Conservation (phyloP, 2,329 filamentous ascomycete species). For the Penicillium sp. region DNA sequence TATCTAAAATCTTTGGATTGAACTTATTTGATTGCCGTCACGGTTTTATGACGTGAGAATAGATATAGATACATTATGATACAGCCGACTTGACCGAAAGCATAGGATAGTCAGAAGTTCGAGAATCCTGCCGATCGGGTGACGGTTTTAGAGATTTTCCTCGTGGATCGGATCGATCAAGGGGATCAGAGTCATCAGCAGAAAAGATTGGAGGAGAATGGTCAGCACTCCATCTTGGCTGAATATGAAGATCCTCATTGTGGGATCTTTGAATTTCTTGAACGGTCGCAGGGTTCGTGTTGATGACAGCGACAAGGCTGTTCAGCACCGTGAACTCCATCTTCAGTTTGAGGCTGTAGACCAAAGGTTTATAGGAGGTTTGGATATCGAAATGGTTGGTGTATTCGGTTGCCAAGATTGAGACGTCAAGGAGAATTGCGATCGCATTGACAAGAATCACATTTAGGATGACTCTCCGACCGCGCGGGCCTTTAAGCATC, state of each 20-base stretch:
- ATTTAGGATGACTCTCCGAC: constrained; percentile 14
- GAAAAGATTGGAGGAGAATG: neutral
- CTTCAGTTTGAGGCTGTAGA: constrained; percentile 41
- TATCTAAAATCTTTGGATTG: too few relatives aligned
- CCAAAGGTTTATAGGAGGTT: constrained; percentile 38
- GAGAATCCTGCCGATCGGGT: neutral
- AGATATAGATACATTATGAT: neutral
- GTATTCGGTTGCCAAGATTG: constrained; percentile 40
- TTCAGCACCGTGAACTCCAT: constrained; percentile 58
- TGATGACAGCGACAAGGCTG: constrained; percentile 35
- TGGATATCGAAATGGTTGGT: constrained; percentile 40
- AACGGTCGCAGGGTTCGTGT: constrained; percentile 7
- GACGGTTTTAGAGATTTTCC: neutral
- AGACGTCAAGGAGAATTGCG: constrained; percentile 48
- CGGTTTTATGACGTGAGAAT: too few relatives aligned
- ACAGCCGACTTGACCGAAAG: neutral
- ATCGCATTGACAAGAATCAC: constrained; percentile 44
- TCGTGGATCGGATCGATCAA: neutral
- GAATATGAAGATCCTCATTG: constrained; percentile 10
- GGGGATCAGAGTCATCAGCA: neutral
- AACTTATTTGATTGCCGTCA: too few relatives aligned
- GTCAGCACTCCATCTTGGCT: constrained; percentile 14
- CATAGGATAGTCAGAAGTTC: constrained; percentile 9
- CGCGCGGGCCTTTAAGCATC: constrained; percentile 14
- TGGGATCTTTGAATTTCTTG: constrained; percentile 4